Percentiles rank a stretch among this genome's conserved stretches.
These are phyloP conservation scores for Barnettozyma populi DNA, from an alignment of 805 yeast species.

Conservation along the genomic window DNA sequence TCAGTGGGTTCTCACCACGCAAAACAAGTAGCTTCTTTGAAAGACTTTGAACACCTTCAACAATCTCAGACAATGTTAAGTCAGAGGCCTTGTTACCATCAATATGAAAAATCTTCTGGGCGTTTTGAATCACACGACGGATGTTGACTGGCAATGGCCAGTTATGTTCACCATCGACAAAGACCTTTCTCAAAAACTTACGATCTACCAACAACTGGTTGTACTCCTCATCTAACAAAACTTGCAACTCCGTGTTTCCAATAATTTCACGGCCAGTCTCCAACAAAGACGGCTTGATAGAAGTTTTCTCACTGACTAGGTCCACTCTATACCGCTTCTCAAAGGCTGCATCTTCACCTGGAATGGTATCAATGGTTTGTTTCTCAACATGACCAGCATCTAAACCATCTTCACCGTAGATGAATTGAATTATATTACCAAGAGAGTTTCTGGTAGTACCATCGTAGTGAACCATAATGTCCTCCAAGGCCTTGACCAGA, in stretches of 20 bases:
- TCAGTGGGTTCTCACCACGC: conserved; percentile 72
- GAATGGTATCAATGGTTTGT: conserved; percentile 91
- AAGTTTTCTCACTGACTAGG: conserved; percentile 60
- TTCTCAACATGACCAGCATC: conserved; percentile 98
- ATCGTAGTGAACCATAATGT: conserved; percentile 96
- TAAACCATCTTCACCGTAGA: conserved; percentile 98
- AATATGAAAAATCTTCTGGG: conserved; percentile 93
- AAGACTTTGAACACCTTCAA: conserved; percentile 63
- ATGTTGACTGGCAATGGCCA: conserved; percentile 98
- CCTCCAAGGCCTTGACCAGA: conserved; percentile 93
- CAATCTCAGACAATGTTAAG: conserved; percentile 76
- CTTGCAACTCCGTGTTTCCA: conserved; percentile 84
- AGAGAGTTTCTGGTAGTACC: conserved; percentile 97
- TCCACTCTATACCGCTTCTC: conserved; percentile 84
- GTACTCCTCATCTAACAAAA: conserved; percentile 77
- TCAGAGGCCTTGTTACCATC: conserved; percentile 90
- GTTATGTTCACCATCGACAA: conserved; percentile 88
- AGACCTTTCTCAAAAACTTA: conserved; percentile 71
- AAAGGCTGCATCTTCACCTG: conserved; percentile 82
- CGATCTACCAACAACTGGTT: conserved; percentile 75
- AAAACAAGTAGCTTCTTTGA: conserved; percentile 66
- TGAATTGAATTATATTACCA: conserved; percentile 93
- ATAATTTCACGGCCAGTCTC: conserved; percentile 88
- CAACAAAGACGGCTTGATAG: conserved; percentile 65
- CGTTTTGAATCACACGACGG: conserved; percentile 93